Percentiles rank a stretch among this genome's conserved stretches.
Conservation (phyloP, 164 flowering plant species). For the Dillenia suffruticosa region DNA sequence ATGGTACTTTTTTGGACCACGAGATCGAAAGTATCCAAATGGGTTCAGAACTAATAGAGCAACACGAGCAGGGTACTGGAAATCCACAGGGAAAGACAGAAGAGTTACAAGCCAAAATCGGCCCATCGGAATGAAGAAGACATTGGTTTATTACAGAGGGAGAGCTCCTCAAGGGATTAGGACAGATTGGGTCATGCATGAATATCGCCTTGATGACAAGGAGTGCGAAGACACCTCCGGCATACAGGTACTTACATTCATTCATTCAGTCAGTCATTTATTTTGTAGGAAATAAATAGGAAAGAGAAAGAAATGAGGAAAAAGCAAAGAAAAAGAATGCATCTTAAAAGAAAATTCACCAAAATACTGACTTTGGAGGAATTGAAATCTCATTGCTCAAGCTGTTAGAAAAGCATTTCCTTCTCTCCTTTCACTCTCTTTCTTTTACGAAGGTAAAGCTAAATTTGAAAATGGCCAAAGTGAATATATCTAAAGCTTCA, state of each 20-base stretch:
- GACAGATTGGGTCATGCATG: conserved; percentile 95
- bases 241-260: conserved; percentile 49
- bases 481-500: conserved; percentile 5
- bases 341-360: too few relatives aligned
- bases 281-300: too few relatives aligned
- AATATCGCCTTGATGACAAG: conserved; percentile 80
- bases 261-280: too few relatives aligned
- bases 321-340: too few relatives aligned
- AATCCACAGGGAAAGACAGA: conserved; percentile 86
- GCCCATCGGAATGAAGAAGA: conserved; percentile 84
- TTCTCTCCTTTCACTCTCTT: background rate
- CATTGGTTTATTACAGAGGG: conserved; percentile 72
- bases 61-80: conserved; percentile 89
- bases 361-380: too few relatives aligned
- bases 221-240: conserved; percentile 68
- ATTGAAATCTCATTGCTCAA: background rate
- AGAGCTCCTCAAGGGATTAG: conserved; percentile 78
- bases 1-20: conserved; percentile 91
- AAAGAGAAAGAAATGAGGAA: too few relatives aligned
- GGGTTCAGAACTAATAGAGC: conserved; percentile 89
- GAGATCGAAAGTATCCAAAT: conserved; percentile 84
- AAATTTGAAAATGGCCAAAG: conserved; percentile 8
- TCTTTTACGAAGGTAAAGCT: conserved; percentile 10
- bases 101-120: conserved; percentile 58
- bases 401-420: background rate